These are phyloP conservation scores for Skeletonema potamos DNA, from an alignment of 108 stramenopile genomes.

Conservation along the genomic window DNA sequence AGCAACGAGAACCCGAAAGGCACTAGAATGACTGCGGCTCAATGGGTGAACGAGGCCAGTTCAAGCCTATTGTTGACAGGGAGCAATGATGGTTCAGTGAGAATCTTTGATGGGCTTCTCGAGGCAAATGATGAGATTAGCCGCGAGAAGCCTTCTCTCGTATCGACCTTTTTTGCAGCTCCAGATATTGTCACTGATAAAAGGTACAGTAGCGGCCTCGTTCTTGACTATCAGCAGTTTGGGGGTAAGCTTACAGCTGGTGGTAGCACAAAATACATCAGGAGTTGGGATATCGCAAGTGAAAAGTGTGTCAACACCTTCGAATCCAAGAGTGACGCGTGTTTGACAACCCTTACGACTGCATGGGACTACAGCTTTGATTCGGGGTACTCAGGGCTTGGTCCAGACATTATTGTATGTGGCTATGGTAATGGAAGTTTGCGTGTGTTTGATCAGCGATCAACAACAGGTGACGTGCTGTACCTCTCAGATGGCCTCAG, in stretches of 20 bases:
- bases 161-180: conserved; percentile 83
- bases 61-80: conserved; percentile 86
- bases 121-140: conserved; percentile 59
- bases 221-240: conserved; percentile 86
- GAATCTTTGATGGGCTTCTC: conserved; percentile 66
- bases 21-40: conserved; percentile 81
- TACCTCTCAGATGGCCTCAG: conserved; percentile 10
- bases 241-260: conserved; percentile 75
- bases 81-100: conserved; percentile 90
- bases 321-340: conserved; percentile 58
- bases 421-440: conserved; percentile 91
- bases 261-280: conserved; percentile 76
- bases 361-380: conserved; percentile 61
- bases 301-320: conserved; percentile 67
- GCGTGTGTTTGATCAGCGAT: conserved; percentile 86
- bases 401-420: conserved; percentile 77
- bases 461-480: conserved; percentile 13
- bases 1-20: conserved; percentile 65
- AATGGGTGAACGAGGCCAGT: conserved; percentile 91
- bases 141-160: conserved; percentile 53
- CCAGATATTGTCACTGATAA: conserved; percentile 74
- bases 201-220: conserved; percentile 73
- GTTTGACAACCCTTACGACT: conserved; percentile 83
- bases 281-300: conserved; percentile 90
- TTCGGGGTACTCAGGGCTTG: conserved; percentile 59